Evolutionary conservation across 2,329 filamentous ascomycete species (phyloP), one percentile per base, ranked within the genome.

Genomic region (Talaromyces piceae): DNA sequence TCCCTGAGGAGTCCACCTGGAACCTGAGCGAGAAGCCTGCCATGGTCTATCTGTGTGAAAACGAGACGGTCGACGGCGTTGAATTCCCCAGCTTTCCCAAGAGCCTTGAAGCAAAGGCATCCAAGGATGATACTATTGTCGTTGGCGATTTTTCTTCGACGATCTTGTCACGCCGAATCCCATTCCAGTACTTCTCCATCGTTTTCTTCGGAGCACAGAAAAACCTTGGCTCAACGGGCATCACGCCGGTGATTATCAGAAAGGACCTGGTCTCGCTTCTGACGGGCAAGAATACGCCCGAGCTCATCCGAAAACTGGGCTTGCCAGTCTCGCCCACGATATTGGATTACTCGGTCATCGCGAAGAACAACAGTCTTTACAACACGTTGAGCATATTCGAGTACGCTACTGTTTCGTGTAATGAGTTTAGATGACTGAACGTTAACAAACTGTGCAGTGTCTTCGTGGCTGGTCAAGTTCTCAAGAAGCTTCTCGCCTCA

Each of bases 321-420:
- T 58, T 74, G 3, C 71, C 70, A 9, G 66, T 66, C 0, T 90
- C 91, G 2, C 51, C 51, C 2, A 80, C 88, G 16, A 80, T 96
- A 41, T 74, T 97, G 45, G 81, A 88, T 57, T 97, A 91, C 64
- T 84, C 89, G 56, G 89, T 81, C 0, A 86, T 93, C 58, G 85
- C 87, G 37, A 94, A 94, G 77, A 94, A 94, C 73, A 93, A 95
- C 74, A 93, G 87, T 60, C 78, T 97, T 25, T 97, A 97, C 75
- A 97, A 97, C 72, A 97, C 91, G 0, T 75, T 97, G 9, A 91
- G 88, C 62, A 95, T 97, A 63, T 95, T 97, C 63, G 91, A 91
- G 51, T 53, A 41, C 27, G 46, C 41, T 41, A 13, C 33, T 37
- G n/a, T 43, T 22, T 67, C 87, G 96, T 31, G 16, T 5, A 8